phyloP scores from a whole-genome alignment of 208 protist genomes.

The Herpetomonas samuelpessoai region DNA sequence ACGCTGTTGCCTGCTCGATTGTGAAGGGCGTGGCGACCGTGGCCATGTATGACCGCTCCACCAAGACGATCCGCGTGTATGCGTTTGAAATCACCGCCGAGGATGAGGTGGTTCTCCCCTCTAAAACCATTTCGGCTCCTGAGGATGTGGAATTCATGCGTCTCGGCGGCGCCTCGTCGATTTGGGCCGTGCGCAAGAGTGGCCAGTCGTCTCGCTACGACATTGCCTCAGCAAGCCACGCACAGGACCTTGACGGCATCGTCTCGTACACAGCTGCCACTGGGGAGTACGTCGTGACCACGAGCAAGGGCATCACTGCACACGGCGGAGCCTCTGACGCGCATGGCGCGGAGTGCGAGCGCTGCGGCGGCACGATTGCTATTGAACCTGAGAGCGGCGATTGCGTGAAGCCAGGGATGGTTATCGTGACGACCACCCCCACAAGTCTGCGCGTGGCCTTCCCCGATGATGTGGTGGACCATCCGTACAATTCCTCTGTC shows the following conservation, averaged over 20 bases:
- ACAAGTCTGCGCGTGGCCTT: constrained; percentile 21
- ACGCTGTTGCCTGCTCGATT: constrained; percentile 36
- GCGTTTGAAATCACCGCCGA: constrained; percentile 29
- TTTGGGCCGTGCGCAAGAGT: constrained; percentile 16
- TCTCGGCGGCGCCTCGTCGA: constrained; percentile 6
- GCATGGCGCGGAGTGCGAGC: neutral
- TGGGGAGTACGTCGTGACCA: neutral
- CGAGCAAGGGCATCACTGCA: neutral
- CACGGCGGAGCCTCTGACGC: neutral
- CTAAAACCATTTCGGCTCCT: neutral
- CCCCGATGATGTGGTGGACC: constrained; percentile 6
- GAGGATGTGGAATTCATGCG: neutral
- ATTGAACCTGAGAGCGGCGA: constrained; percentile 4
- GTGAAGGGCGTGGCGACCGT: constrained; percentile 22
- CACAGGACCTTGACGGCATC: neutral
- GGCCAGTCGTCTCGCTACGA: neutral
- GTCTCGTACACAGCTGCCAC: neutral
- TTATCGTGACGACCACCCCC: constrained; percentile 12
- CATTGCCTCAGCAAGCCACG: neutral
- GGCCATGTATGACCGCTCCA: constrained; percentile 19
- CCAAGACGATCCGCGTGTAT: constrained; percentile 26
- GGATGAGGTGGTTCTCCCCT: constrained; percentile 26
- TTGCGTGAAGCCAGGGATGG: neutral
- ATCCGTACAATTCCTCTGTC: constrained; percentile 15
- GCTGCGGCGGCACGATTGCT: constrained; percentile 11